These are phyloP conservation scores for Lodderomyces theae DNA, from an alignment of 1,139 yeast species.

Conservation along the genomic window DNA sequence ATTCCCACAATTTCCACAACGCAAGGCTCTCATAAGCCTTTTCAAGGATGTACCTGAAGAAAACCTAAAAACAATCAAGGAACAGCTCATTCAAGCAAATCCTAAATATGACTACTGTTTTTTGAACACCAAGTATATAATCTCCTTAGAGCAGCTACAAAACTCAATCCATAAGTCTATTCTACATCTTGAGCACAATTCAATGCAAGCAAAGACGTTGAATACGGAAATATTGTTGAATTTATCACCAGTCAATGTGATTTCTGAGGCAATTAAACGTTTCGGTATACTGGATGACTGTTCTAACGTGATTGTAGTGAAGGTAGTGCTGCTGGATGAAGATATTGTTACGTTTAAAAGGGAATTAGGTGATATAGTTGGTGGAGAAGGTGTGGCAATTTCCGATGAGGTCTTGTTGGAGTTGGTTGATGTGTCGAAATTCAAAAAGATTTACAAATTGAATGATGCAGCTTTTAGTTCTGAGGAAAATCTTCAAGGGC, in stretches of 20 bases:
- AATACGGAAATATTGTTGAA: conserved; percentile 43
- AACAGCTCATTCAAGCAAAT: conserved; percentile 30
- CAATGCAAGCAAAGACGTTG: conserved; percentile 39
- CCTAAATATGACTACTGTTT: conserved; percentile 40
- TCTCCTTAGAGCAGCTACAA: conserved; percentile 37
- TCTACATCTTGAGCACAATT: conserved; percentile 23
- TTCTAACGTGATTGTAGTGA: conserved; percentile 30
- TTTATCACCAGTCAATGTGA: conserved; percentile 43
- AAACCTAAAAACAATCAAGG: conserved; percentile 26
- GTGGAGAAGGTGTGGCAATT: conserved; percentile 15
- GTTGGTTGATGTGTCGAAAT: conserved; percentile 27
- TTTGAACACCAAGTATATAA: conserved; percentile 35
- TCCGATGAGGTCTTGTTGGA: conserved; percentile 25
- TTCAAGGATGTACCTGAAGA: conserved; percentile 20
- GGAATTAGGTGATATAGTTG: conserved; percentile 13
- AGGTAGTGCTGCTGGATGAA: conserved; percentile 20
- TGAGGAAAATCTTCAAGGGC: conserved; percentile 20
- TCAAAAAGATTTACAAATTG: conserved; percentile 40
- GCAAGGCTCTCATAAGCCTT: conserved; percentile 24
- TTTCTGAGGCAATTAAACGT: conserved; percentile 41
- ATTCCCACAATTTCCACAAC: conserved; percentile 37
- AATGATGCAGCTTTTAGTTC: conserved; percentile 27
- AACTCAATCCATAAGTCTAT: conserved; percentile 36
- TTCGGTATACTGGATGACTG: conserved; percentile 40
- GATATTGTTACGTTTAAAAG: conserved; percentile 6